A percentile compares a stretch with the other conserved stretches of the same genome.
These are phyloP conservation scores for Epichloe festucae DNA, from an alignment of 2,329 filamentous ascomycete species.

Conservation along the genomic window DNA sequence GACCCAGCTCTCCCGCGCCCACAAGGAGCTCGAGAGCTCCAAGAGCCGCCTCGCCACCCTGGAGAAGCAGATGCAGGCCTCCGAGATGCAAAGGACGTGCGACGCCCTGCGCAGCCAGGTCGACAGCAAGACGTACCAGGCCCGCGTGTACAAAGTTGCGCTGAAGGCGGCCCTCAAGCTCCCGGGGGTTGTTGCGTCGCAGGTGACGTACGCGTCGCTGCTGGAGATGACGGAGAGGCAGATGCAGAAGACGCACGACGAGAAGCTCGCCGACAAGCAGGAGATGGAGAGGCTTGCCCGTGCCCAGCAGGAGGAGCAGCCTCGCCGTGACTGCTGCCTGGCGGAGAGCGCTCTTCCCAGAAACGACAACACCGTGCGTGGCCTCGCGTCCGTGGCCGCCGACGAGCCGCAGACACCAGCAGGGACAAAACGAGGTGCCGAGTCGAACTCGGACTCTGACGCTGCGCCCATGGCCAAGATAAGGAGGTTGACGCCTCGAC, in stretches of 20 bases:
- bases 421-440: too few species aligned
- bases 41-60: background rate
- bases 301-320: background rate
- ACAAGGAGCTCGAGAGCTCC: background rate
- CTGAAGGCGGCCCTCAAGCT: conserved; percentile 6
- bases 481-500: background rate
- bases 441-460: background rate
- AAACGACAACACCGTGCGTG: background rate
- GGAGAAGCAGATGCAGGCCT: background rate
- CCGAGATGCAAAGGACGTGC: background rate
- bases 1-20: background rate
- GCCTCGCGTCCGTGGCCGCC: background rate
- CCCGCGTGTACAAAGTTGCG: conserved; percentile 4
- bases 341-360: background rate
- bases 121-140: background rate
- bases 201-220: background rate
- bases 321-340: background rate
- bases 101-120: background rate
- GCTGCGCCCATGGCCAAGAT: background rate
- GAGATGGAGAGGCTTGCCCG: background rate
- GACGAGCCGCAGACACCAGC: background rate
- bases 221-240: background rate
- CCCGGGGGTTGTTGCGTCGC: background rate
- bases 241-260: background rate
- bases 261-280: background rate